Conservation (phyloP, 495 filamentous ascomycete species). For the Melanomma pulvis-pyrius region DNA sequence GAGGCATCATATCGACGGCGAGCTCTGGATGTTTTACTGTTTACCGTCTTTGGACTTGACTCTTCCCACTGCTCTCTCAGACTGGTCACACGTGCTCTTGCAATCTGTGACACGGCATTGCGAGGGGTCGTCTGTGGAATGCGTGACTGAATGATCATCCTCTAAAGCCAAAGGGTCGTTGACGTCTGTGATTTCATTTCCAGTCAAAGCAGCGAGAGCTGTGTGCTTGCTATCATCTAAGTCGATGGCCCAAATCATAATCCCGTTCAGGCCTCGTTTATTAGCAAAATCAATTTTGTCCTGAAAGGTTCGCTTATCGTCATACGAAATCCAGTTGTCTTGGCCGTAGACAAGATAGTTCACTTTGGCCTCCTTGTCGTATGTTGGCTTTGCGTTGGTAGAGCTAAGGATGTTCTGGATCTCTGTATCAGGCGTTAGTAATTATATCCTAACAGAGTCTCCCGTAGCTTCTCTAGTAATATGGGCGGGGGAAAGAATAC, state of each 20-base stretch:
- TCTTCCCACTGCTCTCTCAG: too few relatives aligned
- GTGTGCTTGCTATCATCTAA: conserved; percentile 20
- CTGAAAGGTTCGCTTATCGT: conserved; percentile 50
- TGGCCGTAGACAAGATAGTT: conserved; percentile 48
- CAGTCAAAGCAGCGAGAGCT: background rate
- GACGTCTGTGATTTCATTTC: background rate
- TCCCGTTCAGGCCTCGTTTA: conserved; percentile 35
- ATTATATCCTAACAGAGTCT: too few relatives aligned
- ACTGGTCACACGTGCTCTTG: too few relatives aligned
- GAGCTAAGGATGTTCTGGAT: conserved; percentile 45
- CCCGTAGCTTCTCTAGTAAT: too few relatives aligned
- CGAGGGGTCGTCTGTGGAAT: too few relatives aligned
- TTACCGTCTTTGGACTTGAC: too few relatives aligned
- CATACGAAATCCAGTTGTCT: conserved; percentile 55
- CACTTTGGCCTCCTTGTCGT: conserved; percentile 42
- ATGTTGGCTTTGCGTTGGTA: conserved; percentile 9
- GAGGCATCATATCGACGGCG: too few relatives aligned
- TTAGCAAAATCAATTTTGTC: conserved; percentile 50
- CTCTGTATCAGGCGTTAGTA: too few relatives aligned
- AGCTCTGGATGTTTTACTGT: too few relatives aligned
- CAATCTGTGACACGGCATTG: too few relatives aligned
- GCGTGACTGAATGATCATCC: conserved; percentile 6
- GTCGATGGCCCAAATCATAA: conserved; percentile 46
- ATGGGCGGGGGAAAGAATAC: too few relatives aligned
- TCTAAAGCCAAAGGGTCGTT: background rate